Evolutionary conservation across 2,329 filamentous ascomycete genomes (phyloP).

Genomic region (Gremmenia infestans): DNA sequence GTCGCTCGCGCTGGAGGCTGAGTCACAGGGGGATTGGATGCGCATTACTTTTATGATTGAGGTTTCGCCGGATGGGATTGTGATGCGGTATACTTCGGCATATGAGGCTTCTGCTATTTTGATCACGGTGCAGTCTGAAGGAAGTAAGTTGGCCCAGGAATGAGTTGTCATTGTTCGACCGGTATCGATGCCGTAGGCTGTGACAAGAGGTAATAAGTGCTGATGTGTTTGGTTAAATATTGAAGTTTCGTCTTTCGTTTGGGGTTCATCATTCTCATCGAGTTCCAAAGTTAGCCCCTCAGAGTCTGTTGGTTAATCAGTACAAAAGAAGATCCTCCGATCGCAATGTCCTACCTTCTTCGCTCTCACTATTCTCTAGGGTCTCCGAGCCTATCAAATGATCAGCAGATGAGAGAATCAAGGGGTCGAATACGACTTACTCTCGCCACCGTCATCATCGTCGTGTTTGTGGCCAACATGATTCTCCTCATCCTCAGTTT

Average conservation of each 20-base stretch:
- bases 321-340: too few species aligned
- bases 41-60: conserved; percentile 63
- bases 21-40: conserved; percentile 34
- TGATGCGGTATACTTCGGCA: conserved; percentile 60
- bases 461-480: too few species aligned
- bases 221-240: background rate
- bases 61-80: conserved; percentile 48
- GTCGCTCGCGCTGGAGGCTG: conserved; percentile 11
- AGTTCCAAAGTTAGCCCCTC: background rate
- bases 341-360: too few species aligned
- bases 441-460: background rate
- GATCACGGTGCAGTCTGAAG: conserved; percentile 46
- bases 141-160: conserved; percentile 53
- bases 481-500: background rate
- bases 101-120: conserved; percentile 66
- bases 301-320: too few species aligned
- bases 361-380: too few species aligned
- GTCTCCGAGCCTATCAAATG: too few species aligned
- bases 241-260: background rate
- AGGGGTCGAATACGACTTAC: background rate
- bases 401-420: too few species aligned
- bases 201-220: conserved; percentile 17
- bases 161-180: conserved; percentile 6
- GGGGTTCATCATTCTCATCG: background rate
- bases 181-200: conserved; percentile 19